Conservation (phyloP, 306 rosid genomes). For the Corylus heterophylla region DNA sequence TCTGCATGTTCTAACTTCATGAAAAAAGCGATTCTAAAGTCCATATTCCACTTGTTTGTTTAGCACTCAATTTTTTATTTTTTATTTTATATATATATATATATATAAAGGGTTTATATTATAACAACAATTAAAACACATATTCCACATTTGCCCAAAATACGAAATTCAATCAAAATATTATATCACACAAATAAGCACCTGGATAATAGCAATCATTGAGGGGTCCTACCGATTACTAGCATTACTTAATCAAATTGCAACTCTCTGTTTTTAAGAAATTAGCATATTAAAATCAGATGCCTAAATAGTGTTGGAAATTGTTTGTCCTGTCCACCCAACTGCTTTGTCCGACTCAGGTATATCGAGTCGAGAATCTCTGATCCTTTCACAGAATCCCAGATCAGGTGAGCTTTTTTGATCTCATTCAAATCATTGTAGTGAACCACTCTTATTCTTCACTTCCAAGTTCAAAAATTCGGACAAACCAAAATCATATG, state of each 20-base stretch:
- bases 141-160: background rate
- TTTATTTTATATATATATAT: too few species aligned
- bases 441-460: background rate
- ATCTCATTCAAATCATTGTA: background rate
- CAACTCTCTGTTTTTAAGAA: background rate
- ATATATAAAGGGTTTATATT: background rate
- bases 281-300: background rate
- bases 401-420: background rate
- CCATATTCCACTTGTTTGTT: background rate
- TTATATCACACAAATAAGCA: slow-evolving; percentile 5
- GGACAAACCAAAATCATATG: background rate
- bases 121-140: background rate
- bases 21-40: slow-evolving; percentile 10
- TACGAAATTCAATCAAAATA: slow-evolving; percentile 9
- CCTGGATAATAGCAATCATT: background rate
- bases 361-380: background rate
- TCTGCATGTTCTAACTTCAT: slow-evolving; percentile 15
- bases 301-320: background rate
- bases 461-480: background rate
- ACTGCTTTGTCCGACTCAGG: background rate
- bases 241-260: background rate
- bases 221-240: background rate
- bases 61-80: background rate
- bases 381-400: background rate
- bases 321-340: background rate